Evolutionary conservation across 257 asterid species (phyloP), one percentile per base, ranked within the genome.

Genomic region (Gynochthodes officinalis): DNA sequence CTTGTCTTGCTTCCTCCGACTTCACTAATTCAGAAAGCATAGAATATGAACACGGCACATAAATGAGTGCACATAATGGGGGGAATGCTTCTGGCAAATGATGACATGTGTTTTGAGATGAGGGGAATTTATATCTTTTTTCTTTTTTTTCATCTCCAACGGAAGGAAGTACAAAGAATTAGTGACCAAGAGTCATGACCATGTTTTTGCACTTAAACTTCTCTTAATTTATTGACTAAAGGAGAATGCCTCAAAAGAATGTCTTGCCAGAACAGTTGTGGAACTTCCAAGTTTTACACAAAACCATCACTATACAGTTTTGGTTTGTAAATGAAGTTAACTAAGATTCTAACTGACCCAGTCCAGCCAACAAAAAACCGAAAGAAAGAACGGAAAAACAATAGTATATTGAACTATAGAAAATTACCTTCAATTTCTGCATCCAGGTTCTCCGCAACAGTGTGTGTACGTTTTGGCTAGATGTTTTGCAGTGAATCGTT

Each of bases 391-490:
- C 32, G 49, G 33, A 21, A 44, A 40, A 16, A 28, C 30, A 44
- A 42, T 23, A 27, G 78, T 66, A 75, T 39, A 59, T 25, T 19
- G 28, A 46, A 28, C 58, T 50, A 23, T 19, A 33, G 16, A 63
- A 32, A 70, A 62, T 77, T 75, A 89, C 93, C 96, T 85, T 73
- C 84, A 74, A 40, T 64, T 67, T 44, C 67, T 9, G 74, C 50
- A 60, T 66, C 79, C 63, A 28, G 80, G 61, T 80, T 73, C 64
- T 76, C 78, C 68, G 72, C 42, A 70, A 55, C 66, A 54, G 62
- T 73, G 43, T 7, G 46, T 23, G 7, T 23, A 30, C 69, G 60
- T 32, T 67, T 52, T 19, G 76, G 78, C 75, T 48, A 77, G 72
- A 75, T 67, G 67, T 72, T 65, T 74, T 35, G 73, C 23, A 75